These are phyloP conservation scores for Vigna unguiculata DNA, from an alignment of 306 rosid species.

Conservation along the genomic window DNA sequence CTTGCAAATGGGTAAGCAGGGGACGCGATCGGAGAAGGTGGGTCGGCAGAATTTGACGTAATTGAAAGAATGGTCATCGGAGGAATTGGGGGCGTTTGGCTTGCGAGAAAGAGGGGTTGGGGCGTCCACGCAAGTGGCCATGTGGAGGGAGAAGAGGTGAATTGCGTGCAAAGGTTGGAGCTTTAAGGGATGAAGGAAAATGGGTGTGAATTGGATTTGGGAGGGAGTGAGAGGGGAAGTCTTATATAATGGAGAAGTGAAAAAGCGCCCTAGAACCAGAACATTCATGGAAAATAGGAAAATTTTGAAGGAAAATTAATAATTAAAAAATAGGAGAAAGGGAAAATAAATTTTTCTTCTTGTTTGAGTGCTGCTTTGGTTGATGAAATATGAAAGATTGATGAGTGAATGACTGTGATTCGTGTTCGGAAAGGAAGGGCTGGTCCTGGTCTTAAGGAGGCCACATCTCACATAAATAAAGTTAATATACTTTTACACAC, in stretches of 20 bases:
- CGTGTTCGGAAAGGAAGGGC: constrained; percentile 37
- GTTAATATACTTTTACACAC: too few species aligned
- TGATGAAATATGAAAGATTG: neutral
- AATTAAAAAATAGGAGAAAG: neutral
- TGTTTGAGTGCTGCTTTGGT: neutral
- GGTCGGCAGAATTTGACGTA: constrained; percentile 50
- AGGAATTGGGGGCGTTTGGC: constrained; percentile 48
- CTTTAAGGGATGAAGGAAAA: constrained; percentile 27
- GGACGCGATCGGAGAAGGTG: constrained; percentile 54
- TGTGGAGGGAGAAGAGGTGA: constrained; percentile 30
- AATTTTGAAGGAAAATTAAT: neutral
- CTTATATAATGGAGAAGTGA: constrained; percentile 43
- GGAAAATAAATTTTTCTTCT: constrained; percentile 10
- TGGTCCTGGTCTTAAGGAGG: constrained; percentile 42
- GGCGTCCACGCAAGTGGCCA: constrained; percentile 73
- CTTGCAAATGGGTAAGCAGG: constrained; percentile 58
- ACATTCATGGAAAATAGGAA: constrained; percentile 53
- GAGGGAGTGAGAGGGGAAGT: constrained; percentile 42
- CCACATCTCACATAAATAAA: neutral
- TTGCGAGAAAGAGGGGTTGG: constrained; percentile 56
- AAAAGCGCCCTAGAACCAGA: constrained; percentile 29
- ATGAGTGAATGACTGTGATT: constrained; percentile 28
- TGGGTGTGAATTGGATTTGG: constrained; percentile 40
- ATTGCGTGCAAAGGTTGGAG: constrained; percentile 18
- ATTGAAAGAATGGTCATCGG: constrained; percentile 49